Percentiles rank a stretch among this genome's conserved stretches.
Evolutionary conservation across 148 eudicot genomes (phyloP).

Genomic region (Diospyros lotus): DNA sequence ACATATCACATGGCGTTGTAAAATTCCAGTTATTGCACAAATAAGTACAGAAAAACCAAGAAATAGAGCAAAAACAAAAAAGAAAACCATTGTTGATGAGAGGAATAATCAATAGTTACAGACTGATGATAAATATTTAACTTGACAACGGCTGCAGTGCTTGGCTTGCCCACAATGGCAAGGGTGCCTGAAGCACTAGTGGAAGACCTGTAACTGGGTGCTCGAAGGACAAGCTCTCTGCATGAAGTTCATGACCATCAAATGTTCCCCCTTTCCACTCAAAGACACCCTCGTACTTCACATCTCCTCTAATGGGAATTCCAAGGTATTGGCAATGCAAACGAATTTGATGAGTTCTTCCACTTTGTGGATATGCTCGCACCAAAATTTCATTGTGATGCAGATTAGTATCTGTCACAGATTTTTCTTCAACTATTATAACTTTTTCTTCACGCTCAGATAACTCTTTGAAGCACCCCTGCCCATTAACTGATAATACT

Average conservation of each 20-base stretch:
- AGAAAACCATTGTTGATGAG: neutral
- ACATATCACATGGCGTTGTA: neutral
- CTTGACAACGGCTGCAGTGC: slow-evolving; percentile 22
- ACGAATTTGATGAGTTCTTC: slow-evolving; percentile 96
- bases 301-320: slow-evolving; percentile 84
- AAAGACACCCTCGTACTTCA: slow-evolving; percentile 79
- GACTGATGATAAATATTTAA: slow-evolving; percentile 1
- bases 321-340: slow-evolving; percentile 96
- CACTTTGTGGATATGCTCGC: slow-evolving; percentile 82
- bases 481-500: slow-evolving; percentile 58
- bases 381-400: slow-evolving; percentile 61
- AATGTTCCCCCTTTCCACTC: slow-evolving; percentile 73
- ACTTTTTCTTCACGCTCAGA: slow-evolving; percentile 28
- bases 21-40: neutral
- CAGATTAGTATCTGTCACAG: slow-evolving; percentile 24
- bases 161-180: slow-evolving; percentile 74
- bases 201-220: slow-evolving; percentile 82
- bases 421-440: slow-evolving; percentile 56
- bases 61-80: neutral
- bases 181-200: slow-evolving; percentile 51
- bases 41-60: neutral
- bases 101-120: neutral
- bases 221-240: slow-evolving; percentile 75
- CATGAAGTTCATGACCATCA: slow-evolving; percentile 81
- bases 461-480: slow-evolving; percentile 18